Conservation (phyloP, 352 stramenopile genomes). For the Labyrinthula sp. region DNA sequence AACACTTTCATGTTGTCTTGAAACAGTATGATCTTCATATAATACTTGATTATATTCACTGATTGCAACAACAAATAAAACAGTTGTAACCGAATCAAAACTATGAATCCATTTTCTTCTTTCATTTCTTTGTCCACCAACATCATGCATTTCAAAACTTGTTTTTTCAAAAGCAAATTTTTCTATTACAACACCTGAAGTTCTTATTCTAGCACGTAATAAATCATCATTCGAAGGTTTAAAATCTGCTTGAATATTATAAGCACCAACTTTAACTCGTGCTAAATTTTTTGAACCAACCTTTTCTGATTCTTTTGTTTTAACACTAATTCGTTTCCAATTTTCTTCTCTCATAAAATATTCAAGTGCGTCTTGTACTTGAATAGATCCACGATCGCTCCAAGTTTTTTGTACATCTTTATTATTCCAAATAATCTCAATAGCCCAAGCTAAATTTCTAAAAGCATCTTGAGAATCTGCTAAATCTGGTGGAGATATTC, state of each 20-base stretch:
- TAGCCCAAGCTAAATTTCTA: too few species aligned
- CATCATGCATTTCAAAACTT: constrained; percentile 45
- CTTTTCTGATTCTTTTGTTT: too few species aligned
- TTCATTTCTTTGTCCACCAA: constrained; percentile 47
- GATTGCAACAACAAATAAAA: constrained; percentile 59
- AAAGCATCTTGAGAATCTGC: too few species aligned
- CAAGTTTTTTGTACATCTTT: constrained; percentile 62
- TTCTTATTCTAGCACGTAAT: constrained; percentile 35
- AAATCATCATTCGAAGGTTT: constrained; percentile 35
- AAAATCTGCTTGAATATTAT: constrained; percentile 29
- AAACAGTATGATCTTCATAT: constrained; percentile 43
- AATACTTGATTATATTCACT: constrained; percentile 44
- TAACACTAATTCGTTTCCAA: constrained; percentile 27
- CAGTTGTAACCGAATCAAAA: constrained; percentile 40
- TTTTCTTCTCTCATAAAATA: constrained; percentile 88
- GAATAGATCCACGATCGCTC: constrained; percentile 66
- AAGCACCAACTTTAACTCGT: too few species aligned
- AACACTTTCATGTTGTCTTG: constrained; percentile 42
- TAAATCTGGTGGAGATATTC: too few species aligned
- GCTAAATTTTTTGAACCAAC: too few species aligned
- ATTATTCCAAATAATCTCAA: constrained; percentile 61
- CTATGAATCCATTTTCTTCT: constrained; percentile 53
- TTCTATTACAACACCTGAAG: constrained; percentile 38
- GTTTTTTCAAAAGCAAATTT: constrained; percentile 40
- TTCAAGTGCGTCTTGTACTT: constrained; percentile 86